Base-by-base conservation (phyloP, 768 basidiomycete genomes). In the Dioszegia aurantiaca region DNA sequence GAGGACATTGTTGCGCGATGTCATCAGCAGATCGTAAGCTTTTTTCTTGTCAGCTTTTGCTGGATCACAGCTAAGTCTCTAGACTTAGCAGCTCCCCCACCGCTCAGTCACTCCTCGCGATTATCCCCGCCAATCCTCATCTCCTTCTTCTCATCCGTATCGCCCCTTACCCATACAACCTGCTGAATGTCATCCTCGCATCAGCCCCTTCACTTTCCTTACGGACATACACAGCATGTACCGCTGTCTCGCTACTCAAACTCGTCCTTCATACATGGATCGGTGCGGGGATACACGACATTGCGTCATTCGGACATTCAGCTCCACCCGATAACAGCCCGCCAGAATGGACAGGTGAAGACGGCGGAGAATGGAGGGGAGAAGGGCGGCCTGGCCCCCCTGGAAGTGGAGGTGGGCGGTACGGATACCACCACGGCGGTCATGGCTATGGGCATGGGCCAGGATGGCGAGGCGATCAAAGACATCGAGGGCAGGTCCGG, bases 181-280 rank as follows among this genome's bases (percentile, higher is more conserved):
- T 94, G 69, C 89, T 94, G 85, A 95, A 94, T 79, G 89, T 87
- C 70, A 84, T 95, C 46, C 83, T 95, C 46, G 90, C 92, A 8
- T 88, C 89, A 2, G 85, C 88, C n/a, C 86, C 86, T 30, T 84
- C 86, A 5, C 84, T 93, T 65, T 86, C 86, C 4, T 80, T 92
- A 12, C 48, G 58, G 24, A 69, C 68, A 21, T 72, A 69, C 44
- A 72, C 85, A 17, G 75, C 84, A 48, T 90, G 89, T 79, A 94
- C 91, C 4, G 90, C 86, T 3, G 81, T 91, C 31, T 90, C 88
- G 36, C 81, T 93, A 54, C 85, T 88, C 82, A 94, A 95, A 76
- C 84, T 93, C 67, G 86, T 90, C 77, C 82, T 93, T 47, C 91
- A 94, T 79, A 93, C 91, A 36, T 87, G 84, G 65, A 83, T 94